phyloP scores from a whole-genome alignment of 192 early-diverging fungal species.

The Ambispora gerdemannii region DNA sequence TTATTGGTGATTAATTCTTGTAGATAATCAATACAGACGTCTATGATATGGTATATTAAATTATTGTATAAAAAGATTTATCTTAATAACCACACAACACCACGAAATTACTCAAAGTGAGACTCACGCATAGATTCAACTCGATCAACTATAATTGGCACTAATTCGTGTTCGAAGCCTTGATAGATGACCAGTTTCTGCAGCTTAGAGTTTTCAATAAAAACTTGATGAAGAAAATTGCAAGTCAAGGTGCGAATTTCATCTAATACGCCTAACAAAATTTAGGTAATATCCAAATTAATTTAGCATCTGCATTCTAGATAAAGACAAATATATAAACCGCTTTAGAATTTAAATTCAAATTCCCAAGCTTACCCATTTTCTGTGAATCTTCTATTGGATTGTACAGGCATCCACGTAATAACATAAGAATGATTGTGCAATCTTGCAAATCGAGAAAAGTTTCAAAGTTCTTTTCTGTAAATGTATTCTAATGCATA shows the following conservation, averaged over 20 bases:
- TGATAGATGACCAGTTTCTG: slow-evolving; percentile 62
- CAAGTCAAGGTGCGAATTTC: slow-evolving; percentile 41
- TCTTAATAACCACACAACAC: no score
- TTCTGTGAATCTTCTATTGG: background rate
- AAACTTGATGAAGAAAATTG: slow-evolving; percentile 56
- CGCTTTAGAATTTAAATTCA: no score
- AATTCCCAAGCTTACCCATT: no score
- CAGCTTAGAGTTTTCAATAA: slow-evolving; percentile 54
- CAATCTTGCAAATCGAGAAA: slow-evolving; percentile 58
- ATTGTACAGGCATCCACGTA: slow-evolving; percentile 40
- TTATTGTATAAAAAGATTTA: no score
- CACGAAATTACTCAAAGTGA: background rate
- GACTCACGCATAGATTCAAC: slow-evolving; percentile 58
- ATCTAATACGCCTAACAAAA: slow-evolving; percentile 6
- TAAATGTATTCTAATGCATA: slow-evolving; percentile 24
- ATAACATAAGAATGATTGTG: slow-evolving; percentile 50
- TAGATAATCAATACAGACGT: slow-evolving; percentile 56
- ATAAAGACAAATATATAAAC: no score
- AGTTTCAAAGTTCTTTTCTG: slow-evolving; percentile 43
- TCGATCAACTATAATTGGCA: slow-evolving; percentile 53
- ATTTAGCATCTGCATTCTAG: no score
- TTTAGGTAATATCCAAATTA: no score
- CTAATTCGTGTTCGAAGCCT: slow-evolving; percentile 47
- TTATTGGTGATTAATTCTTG: slow-evolving; percentile 46
- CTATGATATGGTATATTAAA: no score